These are phyloP conservation scores for Phylloporus arenicola DNA, from an alignment of 768 basidiomycete species.

Conservation along the genomic window DNA sequence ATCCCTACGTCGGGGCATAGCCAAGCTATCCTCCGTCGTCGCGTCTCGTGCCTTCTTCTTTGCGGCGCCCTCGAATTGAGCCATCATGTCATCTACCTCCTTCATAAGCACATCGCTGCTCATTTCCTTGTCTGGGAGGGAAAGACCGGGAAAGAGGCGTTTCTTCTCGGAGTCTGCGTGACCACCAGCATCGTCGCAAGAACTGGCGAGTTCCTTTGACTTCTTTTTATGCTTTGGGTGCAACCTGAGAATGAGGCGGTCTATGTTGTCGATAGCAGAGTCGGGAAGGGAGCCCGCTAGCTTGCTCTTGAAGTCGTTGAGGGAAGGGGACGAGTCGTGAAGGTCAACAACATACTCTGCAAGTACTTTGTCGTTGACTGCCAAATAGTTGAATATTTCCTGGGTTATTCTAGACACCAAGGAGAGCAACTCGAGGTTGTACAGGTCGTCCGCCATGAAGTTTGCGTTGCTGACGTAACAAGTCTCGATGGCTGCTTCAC, in stretches of 20 bases:
- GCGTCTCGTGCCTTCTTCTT: constrained; percentile 42
- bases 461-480: too few relatives aligned
- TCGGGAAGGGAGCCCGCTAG: constrained; percentile 83
- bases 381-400: constrained; percentile 85
- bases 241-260: constrained; percentile 89
- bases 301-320: constrained; percentile 76
- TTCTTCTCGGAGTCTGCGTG: constrained; percentile 64
- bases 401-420: constrained; percentile 88
- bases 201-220: constrained; percentile 30
- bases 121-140: constrained; percentile 66
- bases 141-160: constrained; percentile 86
- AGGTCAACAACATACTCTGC: constrained; percentile 93
- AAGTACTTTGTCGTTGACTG: constrained; percentile 83
- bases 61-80: constrained; percentile 61
- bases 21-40: constrained; percentile 38
- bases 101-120: constrained; percentile 78
- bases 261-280: constrained; percentile 86
- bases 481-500: not conserved
- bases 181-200: constrained; percentile 26
- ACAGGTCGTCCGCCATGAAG: constrained; percentile 58
- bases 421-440: constrained; percentile 90
- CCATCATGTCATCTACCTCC: constrained; percentile 89
- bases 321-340: constrained; percentile 76
- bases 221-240: constrained; percentile 94
- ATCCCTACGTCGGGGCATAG: constrained; percentile 58